phyloP scores from a whole-genome alignment of 208 protist genomes.

The Leishmania major region DNA sequence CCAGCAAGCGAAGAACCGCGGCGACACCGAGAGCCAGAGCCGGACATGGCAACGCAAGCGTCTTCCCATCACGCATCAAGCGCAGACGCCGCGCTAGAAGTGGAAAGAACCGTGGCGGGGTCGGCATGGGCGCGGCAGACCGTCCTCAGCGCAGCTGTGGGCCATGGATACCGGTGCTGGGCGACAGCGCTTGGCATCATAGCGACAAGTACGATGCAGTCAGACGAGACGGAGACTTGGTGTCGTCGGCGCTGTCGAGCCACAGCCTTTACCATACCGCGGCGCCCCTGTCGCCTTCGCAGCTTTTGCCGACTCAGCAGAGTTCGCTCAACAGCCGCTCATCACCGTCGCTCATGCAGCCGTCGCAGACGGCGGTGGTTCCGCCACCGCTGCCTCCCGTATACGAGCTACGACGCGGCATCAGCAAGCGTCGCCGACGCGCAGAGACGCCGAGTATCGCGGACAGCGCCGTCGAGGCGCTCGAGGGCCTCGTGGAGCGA shows the following conservation, averaged over 20 bases:
- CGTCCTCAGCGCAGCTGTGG: neutral
- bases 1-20: neutral
- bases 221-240: neutral
- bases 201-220: neutral
- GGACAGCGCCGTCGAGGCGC: constrained; percentile 10
- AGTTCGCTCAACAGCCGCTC: too few species aligned
- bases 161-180: constrained; percentile 1
- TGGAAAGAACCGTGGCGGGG: neutral
- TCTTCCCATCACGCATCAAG: neutral
- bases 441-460: constrained; percentile 3
- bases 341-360: neutral
- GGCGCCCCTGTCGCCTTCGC: neutral
- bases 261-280: neutral
- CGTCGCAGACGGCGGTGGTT: neutral
- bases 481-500: constrained; percentile 31
- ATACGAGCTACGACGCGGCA: constrained; percentile 15
- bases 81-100: neutral
- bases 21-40: neutral
- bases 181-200: neutral
- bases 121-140: neutral
- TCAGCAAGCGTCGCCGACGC: constrained; percentile 6
- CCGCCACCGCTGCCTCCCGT: neutral
- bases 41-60: neutral
- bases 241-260: neutral
- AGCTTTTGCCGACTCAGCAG: neutral